These are phyloP conservation scores for Nicotiana undulata DNA, from an alignment of 257 asterid species.

Conservation along the genomic window DNA sequence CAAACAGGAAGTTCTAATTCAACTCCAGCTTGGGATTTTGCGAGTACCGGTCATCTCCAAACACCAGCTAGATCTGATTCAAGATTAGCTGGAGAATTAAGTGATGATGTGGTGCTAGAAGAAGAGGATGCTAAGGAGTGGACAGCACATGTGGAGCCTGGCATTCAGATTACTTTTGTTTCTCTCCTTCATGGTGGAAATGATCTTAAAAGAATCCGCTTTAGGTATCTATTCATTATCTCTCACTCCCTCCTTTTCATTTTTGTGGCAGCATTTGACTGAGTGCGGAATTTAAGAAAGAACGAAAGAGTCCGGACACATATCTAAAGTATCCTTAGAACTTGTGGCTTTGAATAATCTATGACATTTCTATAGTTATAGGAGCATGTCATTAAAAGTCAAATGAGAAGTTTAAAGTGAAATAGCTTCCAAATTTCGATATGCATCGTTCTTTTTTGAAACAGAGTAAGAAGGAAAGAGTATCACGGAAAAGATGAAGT, in stretches of 20 bases:
- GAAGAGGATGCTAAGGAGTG: slow-evolving; percentile 61
- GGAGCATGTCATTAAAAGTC: not conserved
- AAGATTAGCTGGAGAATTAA: slow-evolving; percentile 24
- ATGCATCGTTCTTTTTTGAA: not conserved
- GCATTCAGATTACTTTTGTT: slow-evolving; percentile 71
- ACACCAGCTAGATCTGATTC: slow-evolving; percentile 27
- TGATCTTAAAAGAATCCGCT: slow-evolving; percentile 79
- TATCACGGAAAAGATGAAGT: not conserved
- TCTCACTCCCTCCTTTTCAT: not conserved
- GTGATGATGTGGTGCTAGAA: slow-evolving; percentile 31
- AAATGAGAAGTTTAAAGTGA: not conserved
- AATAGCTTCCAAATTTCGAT: not conserved
- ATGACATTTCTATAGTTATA: not conserved
- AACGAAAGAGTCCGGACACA: not conserved
- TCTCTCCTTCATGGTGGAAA: slow-evolving; percentile 79
- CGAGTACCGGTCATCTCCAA: slow-evolving; percentile 25
- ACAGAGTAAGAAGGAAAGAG: not conserved
- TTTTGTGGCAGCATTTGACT: not conserved
- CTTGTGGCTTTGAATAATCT: not conserved
- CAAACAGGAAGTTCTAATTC: slow-evolving; percentile 68
- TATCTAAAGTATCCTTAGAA: not conserved
- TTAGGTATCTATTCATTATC: slow-evolving; percentile 39
- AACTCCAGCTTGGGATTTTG: slow-evolving; percentile 74
- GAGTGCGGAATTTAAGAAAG: not conserved
- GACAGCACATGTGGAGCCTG: slow-evolving; percentile 91